A percentile compares a stretch with the other conserved stretches of the same genome.
These are phyloP conservation scores for Cladophialophora carrionii DNA, from an alignment of 2,329 filamentous ascomycete genomes.

Conservation along the genomic window DNA sequence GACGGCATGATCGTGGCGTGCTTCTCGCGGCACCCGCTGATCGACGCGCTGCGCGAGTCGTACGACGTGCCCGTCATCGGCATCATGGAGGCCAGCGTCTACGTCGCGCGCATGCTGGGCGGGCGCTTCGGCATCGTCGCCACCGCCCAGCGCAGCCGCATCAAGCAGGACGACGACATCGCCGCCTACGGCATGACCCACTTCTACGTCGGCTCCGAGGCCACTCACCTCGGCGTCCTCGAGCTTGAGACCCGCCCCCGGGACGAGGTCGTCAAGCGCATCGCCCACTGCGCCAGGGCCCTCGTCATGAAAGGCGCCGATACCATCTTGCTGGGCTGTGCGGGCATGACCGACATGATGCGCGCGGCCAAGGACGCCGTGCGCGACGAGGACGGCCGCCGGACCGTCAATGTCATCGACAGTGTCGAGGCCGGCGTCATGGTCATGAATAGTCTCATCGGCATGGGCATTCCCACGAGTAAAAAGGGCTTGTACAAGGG, in stretches of 20 bases:
- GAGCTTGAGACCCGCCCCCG: conserved; percentile 49
- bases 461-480: conserved; percentile 41
- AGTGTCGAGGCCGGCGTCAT: conserved; percentile 52
- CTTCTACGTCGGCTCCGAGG: conserved; percentile 51
- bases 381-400: conserved; percentile 43
- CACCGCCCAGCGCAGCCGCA: conserved; percentile 47
- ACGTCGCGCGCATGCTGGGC: conserved; percentile 56
- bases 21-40: conserved; percentile 55
- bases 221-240: conserved; percentile 50
- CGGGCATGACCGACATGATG: conserved; percentile 56
- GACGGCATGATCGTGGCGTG: conserved; percentile 56
- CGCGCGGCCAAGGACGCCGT: conserved; percentile 54
- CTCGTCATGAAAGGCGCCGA: conserved; percentile 51
- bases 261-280: conserved; percentile 45
- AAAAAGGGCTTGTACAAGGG: conserved; percentile 42
- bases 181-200: conserved; percentile 48
- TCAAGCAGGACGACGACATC: conserved; percentile 49
- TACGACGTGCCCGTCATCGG: conserved; percentile 52
- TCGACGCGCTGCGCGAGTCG: conserved; percentile 53
- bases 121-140: conserved; percentile 52
- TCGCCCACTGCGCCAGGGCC: conserved; percentile 47
- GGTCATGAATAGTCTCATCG: conserved; percentile 39
- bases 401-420: conserved; percentile 54
- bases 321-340: conserved; percentile 52
- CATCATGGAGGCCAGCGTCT: conserved; percentile 57